These are phyloP conservation scores for Fusarium musae DNA, from an alignment of 2,329 filamentous ascomycete genomes.

Conservation along the genomic window DNA sequence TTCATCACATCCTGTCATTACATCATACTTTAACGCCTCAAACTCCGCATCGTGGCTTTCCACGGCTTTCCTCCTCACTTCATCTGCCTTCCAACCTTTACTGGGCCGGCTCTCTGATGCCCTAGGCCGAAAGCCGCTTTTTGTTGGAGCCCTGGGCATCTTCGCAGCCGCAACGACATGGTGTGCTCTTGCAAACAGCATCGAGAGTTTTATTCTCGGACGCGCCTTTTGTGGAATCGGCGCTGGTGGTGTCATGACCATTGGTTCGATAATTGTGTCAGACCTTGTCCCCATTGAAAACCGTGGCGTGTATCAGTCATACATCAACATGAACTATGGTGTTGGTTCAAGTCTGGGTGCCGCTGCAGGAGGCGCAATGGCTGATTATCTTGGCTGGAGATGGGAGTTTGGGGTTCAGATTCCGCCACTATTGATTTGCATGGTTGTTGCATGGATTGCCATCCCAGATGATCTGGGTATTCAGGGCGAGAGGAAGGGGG, in stretches of 20 bases:
- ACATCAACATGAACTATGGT: constrained; percentile 74
- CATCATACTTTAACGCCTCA: constrained; percentile 80
- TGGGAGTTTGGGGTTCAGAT: constrained; percentile 76
- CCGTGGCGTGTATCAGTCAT: constrained; percentile 78
- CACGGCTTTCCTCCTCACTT: constrained; percentile 81
- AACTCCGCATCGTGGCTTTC: constrained; percentile 87
- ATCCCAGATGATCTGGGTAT: constrained; percentile 66
- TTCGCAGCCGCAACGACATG: constrained; percentile 74
- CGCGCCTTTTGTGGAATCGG: constrained; percentile 78
- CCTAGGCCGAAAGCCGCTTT: constrained; percentile 74
- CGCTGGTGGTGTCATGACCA: constrained; percentile 74
- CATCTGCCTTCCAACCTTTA: constrained; percentile 79
- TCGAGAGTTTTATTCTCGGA: constrained; percentile 77
- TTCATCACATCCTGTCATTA: constrained; percentile 82
- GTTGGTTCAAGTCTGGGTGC: constrained; percentile 69
- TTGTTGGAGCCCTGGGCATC: constrained; percentile 70
- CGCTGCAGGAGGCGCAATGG: constrained; percentile 75
- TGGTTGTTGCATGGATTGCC: constrained; percentile 57
- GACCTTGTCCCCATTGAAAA: constrained; percentile 78
- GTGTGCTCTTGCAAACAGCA: constrained; percentile 74
- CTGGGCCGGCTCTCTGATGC: constrained; percentile 80
- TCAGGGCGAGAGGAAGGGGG: constrained; percentile 54
- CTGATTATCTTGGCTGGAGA: constrained; percentile 77
- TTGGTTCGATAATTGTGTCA: constrained; percentile 77
- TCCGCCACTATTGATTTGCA: constrained; percentile 59